Evolutionary conservation across 257 asterid genomes (phyloP), one percentile per base, ranked within the genome.

Genomic region (Verbascum thapsus): DNA sequence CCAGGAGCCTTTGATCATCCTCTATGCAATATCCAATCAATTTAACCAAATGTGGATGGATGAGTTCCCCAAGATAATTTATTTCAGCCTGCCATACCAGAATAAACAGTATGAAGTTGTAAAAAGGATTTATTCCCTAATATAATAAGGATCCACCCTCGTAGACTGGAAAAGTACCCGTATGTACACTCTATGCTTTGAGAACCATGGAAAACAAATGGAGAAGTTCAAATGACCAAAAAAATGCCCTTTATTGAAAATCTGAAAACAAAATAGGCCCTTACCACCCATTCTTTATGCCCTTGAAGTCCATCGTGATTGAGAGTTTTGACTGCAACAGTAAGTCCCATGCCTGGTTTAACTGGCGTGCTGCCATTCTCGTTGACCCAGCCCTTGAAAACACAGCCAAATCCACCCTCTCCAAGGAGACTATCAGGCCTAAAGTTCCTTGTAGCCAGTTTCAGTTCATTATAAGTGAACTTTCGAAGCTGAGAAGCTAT

Each of bases 371-470:
- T 74, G 30, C 88, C 84, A 42, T 65, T 76, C 67, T 86, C 98
- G 30, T 83, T 79, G 66, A 91, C 75, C 96, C 96, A 91, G 6
- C 98, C 98, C 65, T 88, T 91, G 74, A 73, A 88, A 68, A 91
- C 98, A 61, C 90, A 80, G 56, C 98, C 98, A 68, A 91, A 91
- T 2, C 98, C 96, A 13, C 98, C 98, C 71, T 81, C 88, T 9
- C 98, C 98, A 6, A 91, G 90, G 40, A 88, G 80, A 76, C 82
- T 78, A 68, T 88, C 94, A 0, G 88, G 80, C 73, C 83, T 79
- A 49, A 91, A 91, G 71, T 76, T 85, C 71, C 82, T 82, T 3
- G 98, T 91, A 2, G 95, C 96, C 49, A 70, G 60, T 72, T 74
- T 84, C 63, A 91, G 52, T 67, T 91, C 98, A 23, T 74, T 82